Base-by-base conservation (phyloP, 129 eudicot genomes). In the Artemisia tridentata region DNA sequence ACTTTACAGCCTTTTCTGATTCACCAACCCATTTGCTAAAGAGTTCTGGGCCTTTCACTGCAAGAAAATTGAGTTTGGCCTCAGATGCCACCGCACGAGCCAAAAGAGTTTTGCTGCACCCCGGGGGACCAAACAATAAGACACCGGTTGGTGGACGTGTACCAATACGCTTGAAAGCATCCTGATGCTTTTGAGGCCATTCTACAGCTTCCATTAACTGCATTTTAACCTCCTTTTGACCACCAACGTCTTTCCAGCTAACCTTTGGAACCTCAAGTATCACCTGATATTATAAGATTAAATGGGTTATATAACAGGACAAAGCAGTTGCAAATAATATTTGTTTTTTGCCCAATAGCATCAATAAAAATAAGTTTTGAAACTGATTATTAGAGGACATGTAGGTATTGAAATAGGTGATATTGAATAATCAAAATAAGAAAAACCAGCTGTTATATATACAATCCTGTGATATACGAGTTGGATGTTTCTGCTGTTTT, bases 11-110 rank as follows among this genome's bases (percentile, higher is more conserved):
- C 86, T 95, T 95, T 69, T 95, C 99, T 18, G 99, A 90, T 90
- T 95, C 99, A 81, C 99, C 99, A 46, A 95, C 99, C 99, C 99
- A 95, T 76, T 90, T 95, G 82, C 96, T 90, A 69, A 84, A 95
- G 55, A 90, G 91, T 78, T 95, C 97, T n/a, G 99, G 99, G 23
- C 99, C 99, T 76, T 95, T 95, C 7, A 95, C 96, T 9, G 99
- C 99, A 76, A 90, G 97, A 68, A 95, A 95, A 83, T 95, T 95
- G 61, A 88, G 67, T 48, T 91, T 85, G 52, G 99, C 92, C 71
- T 90, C 96, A 67, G 86, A 90, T 63, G 99, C 99, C 13, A 95
- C 99, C 9, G 97, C 96, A 66, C 99, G 97, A 13, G 96, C 97
- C 86, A 95, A 79, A 69, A 95, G 91, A 51, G 99, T 95, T 75